Conservation (phyloP, 2,329 filamentous ascomycete species). For the Epichloe gansuensis region DNA sequence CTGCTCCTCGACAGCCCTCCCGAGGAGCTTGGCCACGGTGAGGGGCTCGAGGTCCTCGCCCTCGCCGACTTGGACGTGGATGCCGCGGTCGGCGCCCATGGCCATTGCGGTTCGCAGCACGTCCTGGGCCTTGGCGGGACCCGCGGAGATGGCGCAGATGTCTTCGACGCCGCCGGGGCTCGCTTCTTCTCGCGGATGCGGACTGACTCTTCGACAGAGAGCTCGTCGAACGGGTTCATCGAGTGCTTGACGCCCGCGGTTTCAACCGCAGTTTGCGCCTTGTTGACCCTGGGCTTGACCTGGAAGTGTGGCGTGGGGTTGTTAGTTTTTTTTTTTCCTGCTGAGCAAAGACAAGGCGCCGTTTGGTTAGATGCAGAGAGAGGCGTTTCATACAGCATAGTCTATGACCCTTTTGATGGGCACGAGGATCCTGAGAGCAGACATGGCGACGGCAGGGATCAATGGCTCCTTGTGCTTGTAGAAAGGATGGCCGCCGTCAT, state of each 20-base stretch:
- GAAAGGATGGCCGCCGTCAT: constrained; percentile 1
- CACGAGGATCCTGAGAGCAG: constrained; percentile 61
- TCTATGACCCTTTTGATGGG: constrained; percentile 79
- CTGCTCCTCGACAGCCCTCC: constrained; percentile 68
- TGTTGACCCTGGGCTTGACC: constrained; percentile 61
- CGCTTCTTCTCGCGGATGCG: constrained; percentile 81
- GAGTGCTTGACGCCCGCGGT: constrained; percentile 90
- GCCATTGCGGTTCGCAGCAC: constrained; percentile 93
- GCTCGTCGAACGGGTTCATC: constrained; percentile 98
- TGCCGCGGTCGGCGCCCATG: constrained; percentile 88
- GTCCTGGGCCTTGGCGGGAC: constrained; percentile 77
- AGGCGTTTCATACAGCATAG: constrained; percentile 52
- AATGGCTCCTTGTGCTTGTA: constrained; percentile 1
- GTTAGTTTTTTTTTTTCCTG: background rate
- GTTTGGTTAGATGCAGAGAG: background rate
- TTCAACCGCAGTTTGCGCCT: constrained; percentile 74
- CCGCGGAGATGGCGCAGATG: constrained; percentile 81
- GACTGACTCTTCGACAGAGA: constrained; percentile 92
- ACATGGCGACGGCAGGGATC: constrained; percentile 31
- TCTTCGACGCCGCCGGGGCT: constrained; percentile 66
- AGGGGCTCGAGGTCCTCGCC: constrained; percentile 75
- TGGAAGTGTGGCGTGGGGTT: constrained; percentile 14
- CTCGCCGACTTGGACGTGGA: constrained; percentile 75
- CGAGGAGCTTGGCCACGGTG: constrained; percentile 81
- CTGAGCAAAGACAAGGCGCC: background rate